A percentile compares a stretch with the other conserved stretches of the same genome.
phyloP scores from a whole-genome alignment of 768 basidiomycete genomes.

The Pholiota microspora region DNA sequence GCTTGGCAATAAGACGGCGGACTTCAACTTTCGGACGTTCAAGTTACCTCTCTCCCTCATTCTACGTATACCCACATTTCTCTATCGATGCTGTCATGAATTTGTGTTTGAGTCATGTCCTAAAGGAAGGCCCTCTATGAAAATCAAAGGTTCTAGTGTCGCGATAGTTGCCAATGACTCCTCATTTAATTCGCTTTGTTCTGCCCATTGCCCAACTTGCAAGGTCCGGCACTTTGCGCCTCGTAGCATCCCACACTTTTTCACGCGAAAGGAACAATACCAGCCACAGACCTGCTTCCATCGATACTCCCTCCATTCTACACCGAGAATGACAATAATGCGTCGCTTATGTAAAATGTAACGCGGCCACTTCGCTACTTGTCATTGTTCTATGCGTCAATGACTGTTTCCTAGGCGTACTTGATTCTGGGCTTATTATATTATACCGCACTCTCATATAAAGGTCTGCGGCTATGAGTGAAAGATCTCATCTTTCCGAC shows the following conservation, averaged over 20 bases:
- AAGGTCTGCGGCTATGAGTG: neutral
- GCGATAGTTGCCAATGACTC: too few species aligned
- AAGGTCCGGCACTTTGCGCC: neutral
- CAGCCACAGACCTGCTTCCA: neutral
- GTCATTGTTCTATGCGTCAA: slow-evolving; percentile 20
- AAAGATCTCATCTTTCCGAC: neutral
- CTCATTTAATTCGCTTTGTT: too few species aligned
- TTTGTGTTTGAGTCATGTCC: too few species aligned
- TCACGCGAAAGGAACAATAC: neutral
- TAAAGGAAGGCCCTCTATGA: too few species aligned
- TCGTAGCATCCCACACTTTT: neutral
- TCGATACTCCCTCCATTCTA: slow-evolving; percentile 2
- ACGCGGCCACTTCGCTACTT: slow-evolving; percentile 11
- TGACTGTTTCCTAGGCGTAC: neutral
- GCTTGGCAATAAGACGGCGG: slow-evolving; percentile 11
- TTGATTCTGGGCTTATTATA: neutral
- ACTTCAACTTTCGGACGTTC: too few species aligned
- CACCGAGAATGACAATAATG: slow-evolving; percentile 16
- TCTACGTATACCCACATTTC: too few species aligned
- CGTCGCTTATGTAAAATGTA: slow-evolving; percentile 21
- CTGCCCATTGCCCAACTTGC: too few species aligned
- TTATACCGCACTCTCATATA: slow-evolving; percentile 2
- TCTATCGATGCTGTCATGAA: too few species aligned
- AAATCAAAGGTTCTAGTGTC: too few species aligned
- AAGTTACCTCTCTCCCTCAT: too few species aligned